Evolutionary conservation across 495 filamentous ascomycete species (phyloP).

Genomic region (Aspergillus ellipticus): DNA sequence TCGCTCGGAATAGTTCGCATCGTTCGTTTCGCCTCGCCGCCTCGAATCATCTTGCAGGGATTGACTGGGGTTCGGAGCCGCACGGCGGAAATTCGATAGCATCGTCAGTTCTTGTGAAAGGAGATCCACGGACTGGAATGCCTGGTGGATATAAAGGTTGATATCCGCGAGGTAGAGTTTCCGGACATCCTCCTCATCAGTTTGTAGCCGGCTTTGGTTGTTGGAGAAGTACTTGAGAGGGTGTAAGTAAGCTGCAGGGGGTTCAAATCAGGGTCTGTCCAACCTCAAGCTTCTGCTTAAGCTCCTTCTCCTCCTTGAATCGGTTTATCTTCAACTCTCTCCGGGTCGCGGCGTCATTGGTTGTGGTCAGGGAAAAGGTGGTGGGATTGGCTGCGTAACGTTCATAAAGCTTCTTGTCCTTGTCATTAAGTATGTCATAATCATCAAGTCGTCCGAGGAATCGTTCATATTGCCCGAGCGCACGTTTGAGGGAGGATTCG

Average conservation of each 20-base stretch:
- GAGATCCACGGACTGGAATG: conserved; percentile 81
- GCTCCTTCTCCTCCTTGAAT: conserved; percentile 80
- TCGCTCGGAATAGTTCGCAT: conserved; percentile 65
- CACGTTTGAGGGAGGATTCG: conserved; percentile 55
- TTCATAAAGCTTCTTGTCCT: conserved; percentile 69
- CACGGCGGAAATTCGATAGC: conserved; percentile 63
- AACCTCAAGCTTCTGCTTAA: conserved; percentile 80
- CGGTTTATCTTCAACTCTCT: conserved; percentile 81
- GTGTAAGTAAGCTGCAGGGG: conserved; percentile 22
- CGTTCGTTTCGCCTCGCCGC: conserved; percentile 36
- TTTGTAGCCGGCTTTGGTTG: conserved; percentile 56
- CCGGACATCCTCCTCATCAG: conserved; percentile 76
- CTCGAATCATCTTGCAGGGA: conserved; percentile 45
- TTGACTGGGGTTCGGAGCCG: conserved; percentile 25
- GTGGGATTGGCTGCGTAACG: conserved; percentile 62
- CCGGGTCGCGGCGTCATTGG: conserved; percentile 66
- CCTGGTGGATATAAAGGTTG: conserved; percentile 66
- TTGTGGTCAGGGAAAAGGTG: conserved; percentile 64
- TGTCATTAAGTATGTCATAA: conserved; percentile 66
- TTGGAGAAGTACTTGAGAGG: conserved; percentile 52
- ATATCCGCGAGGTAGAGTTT: conserved; percentile 73
- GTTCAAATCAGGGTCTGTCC: conserved; percentile 3
- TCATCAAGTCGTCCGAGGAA: conserved; percentile 72
- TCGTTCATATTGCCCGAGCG: conserved; percentile 66
- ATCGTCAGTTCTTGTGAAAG: conserved; percentile 81